Conservation (phyloP, 2,329 filamentous ascomycete species). For the Venturiaceae sp. region DNA sequence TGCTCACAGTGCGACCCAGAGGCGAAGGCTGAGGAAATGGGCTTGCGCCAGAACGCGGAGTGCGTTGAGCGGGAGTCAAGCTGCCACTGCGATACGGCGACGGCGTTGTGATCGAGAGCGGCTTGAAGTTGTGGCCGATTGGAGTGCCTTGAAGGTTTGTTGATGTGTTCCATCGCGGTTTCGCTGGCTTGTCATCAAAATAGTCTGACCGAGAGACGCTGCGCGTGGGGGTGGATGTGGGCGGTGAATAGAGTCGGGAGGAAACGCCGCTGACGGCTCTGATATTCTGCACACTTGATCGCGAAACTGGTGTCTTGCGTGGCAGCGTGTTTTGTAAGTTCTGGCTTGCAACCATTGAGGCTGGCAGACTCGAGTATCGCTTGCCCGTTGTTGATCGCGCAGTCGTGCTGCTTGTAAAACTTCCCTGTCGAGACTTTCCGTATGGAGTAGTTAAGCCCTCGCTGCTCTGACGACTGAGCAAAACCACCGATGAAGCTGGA, state of each 20-base stretch:
- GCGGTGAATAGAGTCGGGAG: conserved; percentile 7
- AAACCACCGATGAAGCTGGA: conserved; percentile 55
- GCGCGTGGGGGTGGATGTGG: conserved; percentile 1
- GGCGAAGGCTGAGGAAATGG: background rate
- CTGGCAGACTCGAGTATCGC: conserved; percentile 39
- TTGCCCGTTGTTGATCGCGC: conserved; percentile 31
- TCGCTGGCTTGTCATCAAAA: background rate
- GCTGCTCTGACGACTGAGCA: conserved; percentile 42
- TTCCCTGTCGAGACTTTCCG: conserved; percentile 37
- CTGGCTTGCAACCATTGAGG: conserved; percentile 9
- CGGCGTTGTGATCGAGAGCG: conserved; percentile 22
- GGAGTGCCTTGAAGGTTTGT: conserved; percentile 26
- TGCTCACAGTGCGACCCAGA: background rate
- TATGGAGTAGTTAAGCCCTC: conserved; percentile 36
- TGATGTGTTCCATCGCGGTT: conserved; percentile 28
- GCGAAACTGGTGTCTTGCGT: conserved; percentile 17
- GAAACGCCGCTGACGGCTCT: conserved; percentile 1
- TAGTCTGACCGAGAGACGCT: background rate
- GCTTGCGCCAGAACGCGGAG: background rate
- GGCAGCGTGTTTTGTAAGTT: conserved; percentile 11
- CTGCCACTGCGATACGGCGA: conserved; percentile 20
- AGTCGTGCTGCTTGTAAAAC: conserved; percentile 30
- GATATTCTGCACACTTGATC: conserved; percentile 14
- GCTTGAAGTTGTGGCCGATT: conserved; percentile 28
- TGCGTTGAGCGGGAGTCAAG: background rate